These are phyloP conservation scores for Eleusine indica DNA, from an alignment of 176 grass and related monocot species.

Conservation along the genomic window DNA sequence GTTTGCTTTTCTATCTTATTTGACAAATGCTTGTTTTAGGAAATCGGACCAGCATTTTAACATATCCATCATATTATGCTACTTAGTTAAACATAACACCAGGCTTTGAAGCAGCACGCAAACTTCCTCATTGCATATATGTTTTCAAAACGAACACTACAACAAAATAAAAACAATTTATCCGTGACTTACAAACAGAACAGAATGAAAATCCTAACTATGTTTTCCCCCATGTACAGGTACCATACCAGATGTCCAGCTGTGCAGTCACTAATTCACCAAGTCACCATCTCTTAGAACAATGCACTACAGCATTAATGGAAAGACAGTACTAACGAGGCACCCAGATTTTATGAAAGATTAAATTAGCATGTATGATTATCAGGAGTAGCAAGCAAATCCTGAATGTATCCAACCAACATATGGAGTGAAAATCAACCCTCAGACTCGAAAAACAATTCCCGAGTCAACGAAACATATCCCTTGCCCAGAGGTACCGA, in stretches of 20 bases:
- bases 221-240: background rate
- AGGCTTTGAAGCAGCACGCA: background rate
- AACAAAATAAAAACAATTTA: background rate
- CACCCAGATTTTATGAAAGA: background rate
- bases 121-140: slow-evolving; percentile 12
- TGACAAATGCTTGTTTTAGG: background rate
- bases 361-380: slow-evolving; percentile 21
- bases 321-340: slow-evolving; percentile 25
- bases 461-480: background rate
- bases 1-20: slow-evolving; percentile 12
- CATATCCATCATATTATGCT: background rate
- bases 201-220: background rate
- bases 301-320: slow-evolving; percentile 37
- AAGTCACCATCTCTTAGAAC: slow-evolving; percentile 18
- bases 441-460: background rate
- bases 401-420: slow-evolving; percentile 1
- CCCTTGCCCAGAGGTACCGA: background rate
- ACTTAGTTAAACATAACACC: slow-evolving; percentile 1
- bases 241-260: slow-evolving; percentile 17
- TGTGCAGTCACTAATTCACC: background rate
- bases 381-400: slow-evolving; percentile 25
- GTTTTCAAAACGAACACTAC: background rate
- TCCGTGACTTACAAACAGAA: slow-evolving; percentile 3
- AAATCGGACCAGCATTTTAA: slow-evolving; percentile 13
- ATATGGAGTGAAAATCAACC: slow-evolving; percentile 10